These are phyloP conservation scores for Irpex sp. DNA, from an alignment of 1,284 basidiomycete genomes.

Conservation along the genomic window DNA sequence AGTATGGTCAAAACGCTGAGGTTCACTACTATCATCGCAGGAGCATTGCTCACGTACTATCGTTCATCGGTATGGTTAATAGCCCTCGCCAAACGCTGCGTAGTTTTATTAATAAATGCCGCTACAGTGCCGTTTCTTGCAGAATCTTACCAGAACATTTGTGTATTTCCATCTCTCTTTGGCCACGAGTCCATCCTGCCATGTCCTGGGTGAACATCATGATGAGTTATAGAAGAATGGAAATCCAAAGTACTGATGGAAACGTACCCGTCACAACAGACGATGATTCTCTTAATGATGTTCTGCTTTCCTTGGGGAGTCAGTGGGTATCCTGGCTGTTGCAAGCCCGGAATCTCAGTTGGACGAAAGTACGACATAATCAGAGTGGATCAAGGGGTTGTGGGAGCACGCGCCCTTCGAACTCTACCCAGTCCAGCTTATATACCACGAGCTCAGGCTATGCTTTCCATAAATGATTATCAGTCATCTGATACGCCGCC, in stretches of 20 bases:
- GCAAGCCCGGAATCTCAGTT: neutral
- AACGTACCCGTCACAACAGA: conserved; percentile 69
- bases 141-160: conserved; percentile 52
- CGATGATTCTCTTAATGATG: conserved; percentile 54
- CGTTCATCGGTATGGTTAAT: conserved; percentile 57
- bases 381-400: neutral
- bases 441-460: neutral
- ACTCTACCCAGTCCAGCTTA: neutral
- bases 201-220: conserved; percentile 24
- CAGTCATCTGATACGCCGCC: neutral
- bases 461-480: neutral
- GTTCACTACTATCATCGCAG: neutral
- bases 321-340: neutral
- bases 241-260: neutral
- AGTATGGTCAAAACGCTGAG: neutral
- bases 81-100: conserved; percentile 46
- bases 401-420: neutral
- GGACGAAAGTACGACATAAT: neutral
- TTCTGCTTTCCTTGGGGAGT: conserved; percentile 9
- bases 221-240: neutral
- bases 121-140: neutral
- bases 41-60: conserved; percentile 29
- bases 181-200: conserved; percentile 43
- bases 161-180: conserved; percentile 54
- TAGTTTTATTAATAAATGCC: neutral